A percentile compares a stretch with the other conserved stretches of the same genome.
Conservation (phyloP, 1,284 basidiomycete genomes). For the Naganishia sp. region DNA sequence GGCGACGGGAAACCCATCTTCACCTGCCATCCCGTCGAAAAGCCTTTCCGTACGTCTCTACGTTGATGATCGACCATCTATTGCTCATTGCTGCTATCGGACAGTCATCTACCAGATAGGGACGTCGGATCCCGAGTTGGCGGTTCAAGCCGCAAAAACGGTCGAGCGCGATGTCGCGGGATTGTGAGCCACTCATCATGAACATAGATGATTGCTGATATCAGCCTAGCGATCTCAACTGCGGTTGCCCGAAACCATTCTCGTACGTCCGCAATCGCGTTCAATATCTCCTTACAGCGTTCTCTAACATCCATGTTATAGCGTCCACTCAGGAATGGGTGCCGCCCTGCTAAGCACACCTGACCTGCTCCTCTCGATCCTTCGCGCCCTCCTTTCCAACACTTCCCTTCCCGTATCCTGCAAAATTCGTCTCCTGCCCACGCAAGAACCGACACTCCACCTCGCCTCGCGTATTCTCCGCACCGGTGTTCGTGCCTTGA, state of each 20-base stretch:
- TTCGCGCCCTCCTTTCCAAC: constrained; percentile 70
- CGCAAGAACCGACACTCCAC: constrained; percentile 79
- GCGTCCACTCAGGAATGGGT: constrained; percentile 90
- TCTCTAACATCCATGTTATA: constrained; percentile 26
- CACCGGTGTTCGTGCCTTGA: constrained; percentile 85
- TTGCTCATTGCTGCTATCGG: not conserved
- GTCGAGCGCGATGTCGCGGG: constrained; percentile 90
- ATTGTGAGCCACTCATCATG: constrained; percentile 55
- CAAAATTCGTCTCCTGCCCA: constrained; percentile 88
- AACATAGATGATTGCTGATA: not conserved
- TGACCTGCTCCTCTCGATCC: constrained; percentile 82
- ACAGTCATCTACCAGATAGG: constrained; percentile 73
- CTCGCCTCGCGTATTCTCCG: constrained; percentile 82
- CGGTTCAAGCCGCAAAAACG: constrained; percentile 83
- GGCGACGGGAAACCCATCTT: constrained; percentile 79
- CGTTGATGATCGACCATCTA: not conserved
- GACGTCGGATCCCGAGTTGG: constrained; percentile 81
- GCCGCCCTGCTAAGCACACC: constrained; percentile 90
- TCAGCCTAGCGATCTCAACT: constrained; percentile 49
- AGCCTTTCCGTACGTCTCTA: constrained; percentile 63
- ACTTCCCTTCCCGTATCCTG: constrained; percentile 81
- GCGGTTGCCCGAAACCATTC: constrained; percentile 91
- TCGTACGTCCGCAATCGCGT: constrained; percentile 54
- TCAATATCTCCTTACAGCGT: not conserved
- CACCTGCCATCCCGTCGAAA: constrained; percentile 91